Evolutionary conservation across 164 flowering plant species (phyloP), one percentile per base, ranked within the genome.

Genomic region (Paratinospora sagittata): DNA sequence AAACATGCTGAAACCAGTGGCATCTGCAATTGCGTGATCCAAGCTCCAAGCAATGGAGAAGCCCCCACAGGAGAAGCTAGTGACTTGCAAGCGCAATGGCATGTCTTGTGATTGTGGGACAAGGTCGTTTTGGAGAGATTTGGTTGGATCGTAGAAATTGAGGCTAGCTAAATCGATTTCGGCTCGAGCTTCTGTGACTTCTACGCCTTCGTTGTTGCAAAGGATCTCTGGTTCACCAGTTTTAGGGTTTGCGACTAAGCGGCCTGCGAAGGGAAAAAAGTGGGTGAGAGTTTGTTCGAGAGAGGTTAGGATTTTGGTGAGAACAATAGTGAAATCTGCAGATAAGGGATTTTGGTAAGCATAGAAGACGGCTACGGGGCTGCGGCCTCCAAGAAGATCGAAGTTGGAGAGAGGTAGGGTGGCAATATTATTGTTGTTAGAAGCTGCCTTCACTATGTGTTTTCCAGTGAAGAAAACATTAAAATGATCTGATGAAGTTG

Each of bases 181-280:
- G 8, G 85, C 82, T 0, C 64, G 27, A 17, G 85, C 86, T 76
- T 84, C 85, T 0, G 81, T 60, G 4, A 86, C n/a, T 2, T 84
- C 64, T 0, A 80, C 86, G 12, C 89, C 87, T 37, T 33, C 72
- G 63, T 84, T 84, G 74, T 82, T 78, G 24, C 89, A 84, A 0
- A 83, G 11, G 70, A 86, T 84, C 68, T 79, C 83, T 27, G 85
- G 89, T 67, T 84, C 87, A 19, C 57, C 27, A 8, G 81, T 78
- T 0, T 10, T 26, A 0, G 75, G 70, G 45, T 86, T 85, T 41
- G 73, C n/a, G n/a, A 84, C 74, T 3, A 86, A 79, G 62, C 67
- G 74, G 24, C 86, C 88, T 0, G 88, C 80, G 43, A 86, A 86
- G 0, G 84, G 90, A 73, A 77, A 75, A 68, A 68, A 86, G 36